A percentile compares a stretch with the other conserved stretches of the same genome.
These are phyloP conservation scores for Eucalyptus curtisii DNA, from an alignment of 345 rosid genomes.

Conservation along the genomic window DNA sequence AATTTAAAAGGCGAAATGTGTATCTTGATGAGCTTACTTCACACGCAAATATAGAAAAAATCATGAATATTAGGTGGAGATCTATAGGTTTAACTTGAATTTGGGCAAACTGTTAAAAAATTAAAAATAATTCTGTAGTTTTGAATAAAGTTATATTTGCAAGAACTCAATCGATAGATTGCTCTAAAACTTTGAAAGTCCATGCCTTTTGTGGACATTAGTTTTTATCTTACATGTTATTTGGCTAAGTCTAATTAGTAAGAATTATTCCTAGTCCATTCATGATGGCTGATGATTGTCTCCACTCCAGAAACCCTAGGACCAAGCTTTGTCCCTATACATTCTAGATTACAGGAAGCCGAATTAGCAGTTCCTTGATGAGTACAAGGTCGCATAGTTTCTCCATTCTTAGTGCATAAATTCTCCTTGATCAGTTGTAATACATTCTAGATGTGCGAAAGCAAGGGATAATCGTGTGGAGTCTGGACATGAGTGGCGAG, in stretches of 20 bases:
- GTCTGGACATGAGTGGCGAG: neutral
- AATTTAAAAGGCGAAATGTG: neutral
- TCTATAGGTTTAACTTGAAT: neutral
- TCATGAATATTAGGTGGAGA: neutral
- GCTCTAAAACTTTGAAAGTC: neutral
- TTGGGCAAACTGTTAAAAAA: neutral
- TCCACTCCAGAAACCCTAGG: neutral
- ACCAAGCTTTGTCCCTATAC: neutral
- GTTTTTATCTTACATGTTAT: neutral
- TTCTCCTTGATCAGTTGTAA: neutral
- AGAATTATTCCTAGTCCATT: neutral
- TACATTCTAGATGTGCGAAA: neutral
- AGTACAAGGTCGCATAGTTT: neutral
- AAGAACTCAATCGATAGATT: neutral
- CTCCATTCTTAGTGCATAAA: neutral
- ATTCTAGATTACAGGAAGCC: neutral
- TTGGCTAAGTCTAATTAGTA: neutral
- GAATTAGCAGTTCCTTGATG: neutral
- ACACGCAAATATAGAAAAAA: neutral
- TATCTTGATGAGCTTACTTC: neutral
- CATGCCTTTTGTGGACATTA: neutral
- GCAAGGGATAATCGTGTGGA: neutral
- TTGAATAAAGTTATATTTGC: neutral
- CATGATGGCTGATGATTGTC: neutral
- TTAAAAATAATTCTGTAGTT: neutral